phyloP scores from a whole-genome alignment of 2,329 filamentous ascomycete genomes.

The Colletotrichum ledebouriae region DNA sequence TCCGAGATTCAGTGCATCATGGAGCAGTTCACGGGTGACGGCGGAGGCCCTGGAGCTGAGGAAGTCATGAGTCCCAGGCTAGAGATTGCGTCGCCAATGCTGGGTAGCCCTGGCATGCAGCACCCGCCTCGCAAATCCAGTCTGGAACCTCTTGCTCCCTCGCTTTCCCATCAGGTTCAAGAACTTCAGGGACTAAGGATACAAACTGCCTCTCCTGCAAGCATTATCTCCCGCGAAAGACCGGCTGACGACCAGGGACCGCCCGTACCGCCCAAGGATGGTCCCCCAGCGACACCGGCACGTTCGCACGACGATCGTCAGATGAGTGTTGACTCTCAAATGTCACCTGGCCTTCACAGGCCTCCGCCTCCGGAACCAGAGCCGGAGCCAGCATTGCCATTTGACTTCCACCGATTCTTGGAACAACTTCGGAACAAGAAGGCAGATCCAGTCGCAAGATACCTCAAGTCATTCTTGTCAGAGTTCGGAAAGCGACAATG shows the following conservation, averaged over 20 bases:
- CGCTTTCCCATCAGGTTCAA: constrained; percentile 62
- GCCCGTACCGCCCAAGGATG: constrained; percentile 72
- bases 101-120: constrained; percentile 70
- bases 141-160: constrained; percentile 76
- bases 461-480: constrained; percentile 91
- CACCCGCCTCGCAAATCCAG: constrained; percentile 90
- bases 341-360: constrained; percentile 66
- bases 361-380: constrained; percentile 80
- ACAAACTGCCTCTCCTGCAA: constrained; percentile 53
- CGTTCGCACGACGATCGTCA: constrained; percentile 56
- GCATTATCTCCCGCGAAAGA: constrained; percentile 54
- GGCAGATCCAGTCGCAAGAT: constrained; percentile 97
- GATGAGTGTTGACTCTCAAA: constrained; percentile 51
- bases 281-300: constrained; percentile 58
- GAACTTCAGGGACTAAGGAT: constrained; percentile 60
- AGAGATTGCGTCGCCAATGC: constrained; percentile 83
- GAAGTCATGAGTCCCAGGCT: constrained; percentile 94
- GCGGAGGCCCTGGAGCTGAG: constrained; percentile 77
- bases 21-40: constrained; percentile 89
- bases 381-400: constrained; percentile 87
- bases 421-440: constrained; percentile 96
- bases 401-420: constrained; percentile 97
- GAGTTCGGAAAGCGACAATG: constrained; percentile 98
- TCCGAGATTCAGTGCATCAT: constrained; percentile 98
- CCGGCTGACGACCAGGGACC: constrained; percentile 63